Evolutionary conservation across 495 filamentous ascomycete genomes (phyloP).

Genomic region (Neurospora tetraspora): DNA sequence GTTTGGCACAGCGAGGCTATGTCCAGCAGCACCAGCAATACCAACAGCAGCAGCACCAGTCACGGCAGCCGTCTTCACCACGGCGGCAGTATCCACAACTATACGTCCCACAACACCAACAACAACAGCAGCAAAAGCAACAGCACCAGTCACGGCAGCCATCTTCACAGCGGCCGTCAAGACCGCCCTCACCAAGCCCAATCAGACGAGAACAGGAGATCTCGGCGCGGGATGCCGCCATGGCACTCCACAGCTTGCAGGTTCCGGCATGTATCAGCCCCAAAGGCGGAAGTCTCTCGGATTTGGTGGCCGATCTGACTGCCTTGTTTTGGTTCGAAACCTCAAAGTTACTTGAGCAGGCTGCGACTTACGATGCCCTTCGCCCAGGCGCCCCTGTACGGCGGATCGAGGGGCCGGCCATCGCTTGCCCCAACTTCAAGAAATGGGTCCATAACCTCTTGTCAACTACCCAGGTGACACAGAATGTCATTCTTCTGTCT

Average conservation of each 20-base stretch:
- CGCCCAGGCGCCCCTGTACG: slow-evolving; percentile 31
- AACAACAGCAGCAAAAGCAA: slow-evolving; percentile 2
- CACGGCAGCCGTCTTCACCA: slow-evolving; percentile 17
- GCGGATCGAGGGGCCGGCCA: slow-evolving; percentile 57
- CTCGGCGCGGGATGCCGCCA: slow-evolving; percentile 28
- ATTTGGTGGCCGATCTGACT: slow-evolving; percentile 87
- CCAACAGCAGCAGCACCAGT: slow-evolving; percentile 12
- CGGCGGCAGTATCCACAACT: slow-evolving; percentile 1
- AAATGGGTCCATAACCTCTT: slow-evolving; percentile 92
- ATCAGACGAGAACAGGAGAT: slow-evolving; percentile 16
- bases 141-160: slow-evolving; percentile 18
- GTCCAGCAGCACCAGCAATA: not conserved
- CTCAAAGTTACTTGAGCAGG: slow-evolving; percentile 58
- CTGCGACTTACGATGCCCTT: slow-evolving; percentile 53
- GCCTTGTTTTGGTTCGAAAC: slow-evolving; percentile 98
- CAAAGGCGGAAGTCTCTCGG: slow-evolving; percentile 61
- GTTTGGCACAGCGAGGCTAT: not conserved
- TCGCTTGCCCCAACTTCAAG: slow-evolving; percentile 68
- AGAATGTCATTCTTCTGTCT: slow-evolving; percentile 88
- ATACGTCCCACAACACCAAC: not conserved
- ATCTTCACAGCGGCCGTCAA: slow-evolving; percentile 19
- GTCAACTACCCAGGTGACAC: slow-evolving; percentile 90
- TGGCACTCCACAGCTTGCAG: slow-evolving; percentile 52
- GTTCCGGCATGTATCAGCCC: slow-evolving; percentile 67
- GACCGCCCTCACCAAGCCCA: slow-evolving; percentile 20